phyloP scores from a whole-genome alignment of 1,284 basidiomycete species.

The Ustilago crameri region DNA sequence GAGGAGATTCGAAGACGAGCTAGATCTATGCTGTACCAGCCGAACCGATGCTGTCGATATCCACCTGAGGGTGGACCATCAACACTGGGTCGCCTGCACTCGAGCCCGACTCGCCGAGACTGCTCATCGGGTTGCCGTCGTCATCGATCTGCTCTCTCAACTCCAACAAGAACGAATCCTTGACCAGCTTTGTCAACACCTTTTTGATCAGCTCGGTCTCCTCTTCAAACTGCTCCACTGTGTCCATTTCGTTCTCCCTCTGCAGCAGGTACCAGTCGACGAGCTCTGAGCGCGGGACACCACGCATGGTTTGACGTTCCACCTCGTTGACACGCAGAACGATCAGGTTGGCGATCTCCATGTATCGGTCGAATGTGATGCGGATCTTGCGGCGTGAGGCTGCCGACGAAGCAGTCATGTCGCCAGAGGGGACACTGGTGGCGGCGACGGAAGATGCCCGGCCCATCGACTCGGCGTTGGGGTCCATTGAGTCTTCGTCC shows the following conservation, averaged over 20 bases:
- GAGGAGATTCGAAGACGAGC: background rate
- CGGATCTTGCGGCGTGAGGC: constrained; percentile 74
- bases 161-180: constrained; percentile 72
- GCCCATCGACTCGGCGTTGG: constrained; percentile 73
- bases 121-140: constrained; percentile 40
- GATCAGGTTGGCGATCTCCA: constrained; percentile 87
- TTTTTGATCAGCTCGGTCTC: constrained; percentile 91
- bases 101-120: constrained; percentile 29
- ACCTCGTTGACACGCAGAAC: constrained; percentile 82
- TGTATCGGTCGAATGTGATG: constrained; percentile 95
- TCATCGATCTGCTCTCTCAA: constrained; percentile 52
- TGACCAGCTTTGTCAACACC: constrained; percentile 87
- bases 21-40: constrained; percentile 8
- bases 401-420: constrained; percentile 23
- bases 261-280: constrained; percentile 96
- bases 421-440: constrained; percentile 3
- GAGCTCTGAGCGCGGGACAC: constrained; percentile 80
- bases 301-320: constrained; percentile 80
- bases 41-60: constrained; percentile 56
- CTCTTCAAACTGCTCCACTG: constrained; percentile 88
- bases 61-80: constrained; percentile 62
- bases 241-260: constrained; percentile 80
- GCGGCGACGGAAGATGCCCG: constrained; percentile 66
- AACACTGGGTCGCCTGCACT: constrained; percentile 39
- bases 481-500: constrained; percentile 71